Evolutionary conservation across 164 flowering plant genomes (phyloP), one percentile per base, ranked within the genome.

Genomic region (Macadamia tetraphylla): DNA sequence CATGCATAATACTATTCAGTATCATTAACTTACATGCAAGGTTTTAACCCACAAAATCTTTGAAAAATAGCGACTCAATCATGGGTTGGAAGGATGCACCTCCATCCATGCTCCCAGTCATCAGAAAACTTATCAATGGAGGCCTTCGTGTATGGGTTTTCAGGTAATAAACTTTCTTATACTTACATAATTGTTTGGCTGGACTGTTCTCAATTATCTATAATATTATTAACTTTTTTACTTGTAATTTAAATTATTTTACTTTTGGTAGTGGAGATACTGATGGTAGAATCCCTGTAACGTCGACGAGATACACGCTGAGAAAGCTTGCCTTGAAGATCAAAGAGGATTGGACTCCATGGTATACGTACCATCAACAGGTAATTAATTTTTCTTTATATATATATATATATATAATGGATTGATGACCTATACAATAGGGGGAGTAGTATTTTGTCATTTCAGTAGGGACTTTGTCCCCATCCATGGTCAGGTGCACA

Each of bases 241-340:
- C 7, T 46, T 11, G 13, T 1, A 11, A 46, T 8, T 46, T 4
- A 46, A 46, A 23, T 23, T 46, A 3, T 3, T 46, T 46, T 46
- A 46, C 23, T 11, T 46, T 64, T 14, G 62, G 60, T 75, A 89
- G 96, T 63, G 96, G 92, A 32, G 96, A 90, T 42, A 79, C 82
- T 0, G 96, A 90, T 69, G 92, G 89, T 23, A 83, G 90, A 82
- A 74, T 90, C 30, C 96, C 92, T 6, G 91, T 90, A 15, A 85
- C 92, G 0, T 23, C 86, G n/a, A 90, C 96, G 0, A 82, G 92
- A 67, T 82, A 59, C 56, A 62, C 83, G 0, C 66, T 86, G 44
- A 78, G 46, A 51, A 84, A 85, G 74, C 84, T 89, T 23, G 85
- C 85, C 1, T 65, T 86, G 12, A 77, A 81, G 1, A 83, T 70